These are phyloP conservation scores for Knufia petricola DNA, from an alignment of 2,329 filamentous ascomycete genomes.

Conservation along the genomic window DNA sequence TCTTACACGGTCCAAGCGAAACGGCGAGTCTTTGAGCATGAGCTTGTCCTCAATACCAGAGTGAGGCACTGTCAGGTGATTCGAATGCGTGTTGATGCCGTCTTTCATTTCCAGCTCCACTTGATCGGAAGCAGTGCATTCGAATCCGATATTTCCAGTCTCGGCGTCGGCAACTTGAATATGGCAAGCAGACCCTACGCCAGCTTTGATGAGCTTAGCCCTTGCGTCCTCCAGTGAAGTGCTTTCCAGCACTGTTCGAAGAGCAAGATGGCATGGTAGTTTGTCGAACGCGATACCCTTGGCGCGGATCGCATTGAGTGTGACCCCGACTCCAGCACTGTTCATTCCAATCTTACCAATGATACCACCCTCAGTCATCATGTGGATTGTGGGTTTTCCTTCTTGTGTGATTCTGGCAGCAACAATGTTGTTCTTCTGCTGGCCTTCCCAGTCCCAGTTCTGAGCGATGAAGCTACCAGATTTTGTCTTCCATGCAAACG, in stretches of 20 bases:
- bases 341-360: slow-evolving; percentile 53
- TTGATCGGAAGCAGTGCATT: slow-evolving; percentile 7
- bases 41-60: slow-evolving; percentile 12
- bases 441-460: slow-evolving; percentile 49
- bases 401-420: slow-evolving; percentile 38
- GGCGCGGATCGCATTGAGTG: slow-evolving; percentile 47
- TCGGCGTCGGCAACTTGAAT: slow-evolving; percentile 44
- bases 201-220: slow-evolving; percentile 33
- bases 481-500: slow-evolving; percentile 41
- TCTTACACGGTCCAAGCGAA: slow-evolving; percentile 26
- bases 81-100: slow-evolving; percentile 35
- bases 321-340: slow-evolving; percentile 43
- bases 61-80: slow-evolving; percentile 33
- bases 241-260: slow-evolving; percentile 45
- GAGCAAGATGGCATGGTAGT: slow-evolving; percentile 46
- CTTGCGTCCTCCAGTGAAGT: slow-evolving; percentile 37
- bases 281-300: slow-evolving; percentile 38
- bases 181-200: slow-evolving; percentile 45
- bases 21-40: slow-evolving; percentile 22
- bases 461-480: slow-evolving; percentile 38
- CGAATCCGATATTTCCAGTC: slow-evolving; percentile 33
- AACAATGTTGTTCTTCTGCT: slow-evolving; percentile 44
- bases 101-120: slow-evolving; percentile 15
- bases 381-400: slow-evolving; percentile 40
- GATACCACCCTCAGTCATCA: slow-evolving; percentile 49